A percentile compares a stretch with the other conserved stretches of the same genome.
Evolutionary conservation across 805 yeast genomes (phyloP).

Genomic region (Cyberlindnera saturnus): DNA sequence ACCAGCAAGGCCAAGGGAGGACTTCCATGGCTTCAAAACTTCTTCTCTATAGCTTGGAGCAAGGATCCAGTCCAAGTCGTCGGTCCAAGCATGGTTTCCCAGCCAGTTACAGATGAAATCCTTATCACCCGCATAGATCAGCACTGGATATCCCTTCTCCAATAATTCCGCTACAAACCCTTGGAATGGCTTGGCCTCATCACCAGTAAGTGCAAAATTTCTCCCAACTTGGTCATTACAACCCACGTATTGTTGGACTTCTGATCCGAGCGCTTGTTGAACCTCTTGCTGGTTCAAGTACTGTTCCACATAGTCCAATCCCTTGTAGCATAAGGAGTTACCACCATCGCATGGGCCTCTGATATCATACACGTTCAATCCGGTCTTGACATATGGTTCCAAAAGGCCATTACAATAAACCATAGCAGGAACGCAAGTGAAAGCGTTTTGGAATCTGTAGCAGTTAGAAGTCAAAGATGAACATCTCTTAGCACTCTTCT

Average conservation of each 20-base stretch:
- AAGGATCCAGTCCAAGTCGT: conserved; percentile 60
- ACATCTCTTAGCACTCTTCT: conserved; percentile 58
- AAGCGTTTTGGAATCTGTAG: conserved; percentile 53
- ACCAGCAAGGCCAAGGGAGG: conserved; percentile 47
- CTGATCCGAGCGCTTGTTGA: conserved; percentile 75
- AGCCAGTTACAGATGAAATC: conserved; percentile 92
- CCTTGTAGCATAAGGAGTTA: conserved; percentile 67
- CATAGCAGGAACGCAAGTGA: conserved; percentile 80
- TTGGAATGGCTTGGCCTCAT: conserved; percentile 82
- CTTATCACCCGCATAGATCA: conserved; percentile 91
- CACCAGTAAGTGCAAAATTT: conserved; percentile 73
- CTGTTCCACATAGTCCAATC: conserved; percentile 59
- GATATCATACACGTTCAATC: conserved; percentile 83
- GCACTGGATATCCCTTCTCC: conserved; percentile 67
- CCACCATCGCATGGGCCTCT: conserved; percentile 71
- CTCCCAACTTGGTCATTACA: conserved; percentile 65
- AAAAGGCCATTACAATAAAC: conserved; percentile 71
- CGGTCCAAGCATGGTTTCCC: conserved; percentile 82
- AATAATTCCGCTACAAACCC: conserved; percentile 62
- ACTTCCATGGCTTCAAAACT: conserved; percentile 37
- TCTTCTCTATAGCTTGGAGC: conserved; percentile 38
- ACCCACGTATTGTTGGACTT: conserved; percentile 62
- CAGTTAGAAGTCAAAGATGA: conserved; percentile 56
- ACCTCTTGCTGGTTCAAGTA: conserved; percentile 72
- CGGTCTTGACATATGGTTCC: conserved; percentile 69